Evolutionary conservation across 2,329 filamentous ascomycete genomes (phyloP), one percentile per base, ranked within the genome.

Genomic region (Metarhizium guizhouense): DNA sequence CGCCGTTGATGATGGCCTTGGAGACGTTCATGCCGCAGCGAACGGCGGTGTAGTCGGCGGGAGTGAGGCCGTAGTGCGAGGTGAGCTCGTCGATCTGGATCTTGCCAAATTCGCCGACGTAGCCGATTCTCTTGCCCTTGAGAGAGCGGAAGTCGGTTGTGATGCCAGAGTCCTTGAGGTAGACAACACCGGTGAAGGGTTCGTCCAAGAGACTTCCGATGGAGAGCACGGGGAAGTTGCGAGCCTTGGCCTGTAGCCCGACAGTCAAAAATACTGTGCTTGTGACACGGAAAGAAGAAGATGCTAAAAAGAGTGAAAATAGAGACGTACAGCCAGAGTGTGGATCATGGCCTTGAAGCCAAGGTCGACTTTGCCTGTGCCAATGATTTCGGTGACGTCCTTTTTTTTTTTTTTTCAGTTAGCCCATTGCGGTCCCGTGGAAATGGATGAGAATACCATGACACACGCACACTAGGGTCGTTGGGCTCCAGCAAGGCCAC

Each of bases 271-370:
- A 32, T 14, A 5, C 7, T 36, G 10, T 8, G 14, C 36, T 29
- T 30, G 16, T 36, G 18, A 11, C 7, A 7, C 32, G 32, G 7
- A 11, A 3, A 11, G 32, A 34, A 34, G 32, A 34, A 7, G 32
- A 34, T 25, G 25, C 25, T 25, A 34, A 11, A 34, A 34, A 11
- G 32, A 34, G 32, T 30, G 29, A 16, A 18, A 4, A 38, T 32
- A 5, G 13, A 40, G 25, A 69, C 76, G 59, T 71, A 85, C 83
- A 55, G 86, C 87, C 57, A 91, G 79, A 8, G 87, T 90, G 66
- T 91, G 87, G 62, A 91, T 91, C 87, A 91, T 90, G 61, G 87
- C 87, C 71, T 90, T 91, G 79, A 88, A 90, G 48, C 87, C 87
- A 65, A 90, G 81, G 66, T 90, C 86, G 52, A 89, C 84, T 67